A percentile compares a stretch with the other conserved stretches of the same genome.
Conservation (phyloP, 176 grass and related monocot genomes). For the Alloteropsis semialata region DNA sequence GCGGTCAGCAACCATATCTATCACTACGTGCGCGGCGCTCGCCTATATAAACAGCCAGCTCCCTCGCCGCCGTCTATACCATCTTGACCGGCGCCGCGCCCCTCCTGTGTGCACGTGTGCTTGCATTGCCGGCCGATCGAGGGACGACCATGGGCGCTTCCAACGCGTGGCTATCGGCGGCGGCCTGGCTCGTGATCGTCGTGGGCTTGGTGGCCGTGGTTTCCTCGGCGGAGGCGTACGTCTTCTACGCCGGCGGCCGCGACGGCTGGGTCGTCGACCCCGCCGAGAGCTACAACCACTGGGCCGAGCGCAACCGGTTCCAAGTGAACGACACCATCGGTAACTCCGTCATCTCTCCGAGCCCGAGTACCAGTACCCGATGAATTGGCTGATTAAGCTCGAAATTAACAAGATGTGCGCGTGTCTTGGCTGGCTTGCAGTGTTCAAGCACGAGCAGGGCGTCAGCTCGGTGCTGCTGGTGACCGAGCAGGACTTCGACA, state of each 20-base stretch:
- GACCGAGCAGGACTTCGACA: constrained; percentile 58
- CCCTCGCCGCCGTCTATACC: background rate
- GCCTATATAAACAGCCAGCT: background rate
- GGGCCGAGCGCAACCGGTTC: constrained; percentile 72
- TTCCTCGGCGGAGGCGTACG: constrained; percentile 49
- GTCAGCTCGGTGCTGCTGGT: constrained; percentile 53
- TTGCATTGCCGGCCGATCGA: background rate
- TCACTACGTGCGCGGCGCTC: background rate
- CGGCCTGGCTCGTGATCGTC: background rate
- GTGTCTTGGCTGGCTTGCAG: constrained; percentile 28
- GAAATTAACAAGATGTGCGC: background rate
- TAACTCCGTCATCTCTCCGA: background rate
- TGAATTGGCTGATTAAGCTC: background rate
- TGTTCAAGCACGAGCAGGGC: constrained; percentile 55
- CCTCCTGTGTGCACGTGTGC: background rate
- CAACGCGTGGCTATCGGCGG: background rate
- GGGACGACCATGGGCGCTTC: background rate
- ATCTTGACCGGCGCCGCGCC: background rate
- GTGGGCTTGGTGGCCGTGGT: constrained; percentile 16
- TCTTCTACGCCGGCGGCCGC: constrained; percentile 67
- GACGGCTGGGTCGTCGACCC: constrained; percentile 79
- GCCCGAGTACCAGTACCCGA: too few species aligned
- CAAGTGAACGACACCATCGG: constrained; percentile 75
- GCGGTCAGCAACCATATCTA: constrained; percentile 26
- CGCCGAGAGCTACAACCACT: constrained; percentile 72